A percentile compares a stretch with the other conserved stretches of the same genome.
Evolutionary conservation across 345 rosid species (phyloP).

Genomic region (Hevea brasiliensis): DNA sequence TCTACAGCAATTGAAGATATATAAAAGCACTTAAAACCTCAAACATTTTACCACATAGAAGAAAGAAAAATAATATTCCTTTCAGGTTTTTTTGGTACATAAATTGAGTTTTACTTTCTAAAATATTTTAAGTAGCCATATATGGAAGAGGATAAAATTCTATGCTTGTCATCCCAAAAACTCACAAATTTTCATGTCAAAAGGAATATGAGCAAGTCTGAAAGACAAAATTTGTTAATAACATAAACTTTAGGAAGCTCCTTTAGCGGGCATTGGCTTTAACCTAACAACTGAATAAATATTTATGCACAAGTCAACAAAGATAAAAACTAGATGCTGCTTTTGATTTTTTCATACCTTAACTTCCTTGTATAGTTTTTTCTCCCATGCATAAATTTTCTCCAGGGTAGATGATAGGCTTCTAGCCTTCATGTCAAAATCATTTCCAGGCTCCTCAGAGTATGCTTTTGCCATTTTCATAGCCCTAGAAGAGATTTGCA

Average conservation of each 20-base stretch:
- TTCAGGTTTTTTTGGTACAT: neutral
- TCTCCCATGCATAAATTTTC: slow-evolving; percentile 88
- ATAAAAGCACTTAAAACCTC: slow-evolving; percentile 1
- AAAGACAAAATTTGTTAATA: neutral
- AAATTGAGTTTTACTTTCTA: neutral
- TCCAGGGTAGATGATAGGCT: slow-evolving; percentile 82
- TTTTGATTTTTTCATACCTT: slow-evolving; percentile 49
- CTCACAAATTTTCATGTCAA: neutral
- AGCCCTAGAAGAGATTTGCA: slow-evolving; percentile 55
- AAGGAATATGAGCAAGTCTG: neutral
- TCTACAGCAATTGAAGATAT: slow-evolving; percentile 9
- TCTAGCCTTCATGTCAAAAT: slow-evolving; percentile 37
- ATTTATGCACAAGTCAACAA: neutral
- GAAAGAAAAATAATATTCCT: neutral
- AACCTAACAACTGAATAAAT: neutral
- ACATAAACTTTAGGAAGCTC: neutral
- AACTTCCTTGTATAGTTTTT: slow-evolving; percentile 85
- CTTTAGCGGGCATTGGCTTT: neutral
- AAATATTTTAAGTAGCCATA: neutral
- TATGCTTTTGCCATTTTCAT: slow-evolving; percentile 62
- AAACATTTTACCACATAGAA: neutral
- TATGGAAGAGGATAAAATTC: neutral
- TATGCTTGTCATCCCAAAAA: neutral
- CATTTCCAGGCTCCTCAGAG: slow-evolving; percentile 42
- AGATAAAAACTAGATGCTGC: neutral